Evolutionary conservation across 2,329 filamentous ascomycete genomes (phyloP).

Genomic region (Ophiostoma piceae): DNA sequence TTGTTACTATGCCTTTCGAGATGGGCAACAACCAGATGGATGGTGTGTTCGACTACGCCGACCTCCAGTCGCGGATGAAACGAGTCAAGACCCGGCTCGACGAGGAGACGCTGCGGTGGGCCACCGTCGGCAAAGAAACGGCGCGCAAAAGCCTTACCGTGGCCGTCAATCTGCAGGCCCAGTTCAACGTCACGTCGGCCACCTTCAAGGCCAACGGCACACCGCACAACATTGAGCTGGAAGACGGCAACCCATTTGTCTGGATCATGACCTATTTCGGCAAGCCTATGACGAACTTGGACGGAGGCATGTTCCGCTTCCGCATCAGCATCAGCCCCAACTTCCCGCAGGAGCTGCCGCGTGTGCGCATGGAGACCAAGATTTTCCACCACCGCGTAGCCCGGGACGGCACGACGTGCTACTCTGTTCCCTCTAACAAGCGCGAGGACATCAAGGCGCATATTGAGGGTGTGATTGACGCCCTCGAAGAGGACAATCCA

Average conservation of each 20-base stretch:
- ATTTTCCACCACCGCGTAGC: conserved; percentile 88
- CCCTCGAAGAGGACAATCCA: conserved; percentile 81
- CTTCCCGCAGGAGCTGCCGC: conserved; percentile 84
- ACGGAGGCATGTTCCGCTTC: conserved; percentile 83
- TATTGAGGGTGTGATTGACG: conserved; percentile 73
- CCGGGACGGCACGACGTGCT: conserved; percentile 74
- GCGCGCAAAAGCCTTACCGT: conserved; percentile 66
- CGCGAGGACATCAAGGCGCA: conserved; percentile 75
- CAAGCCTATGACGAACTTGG: conserved; percentile 84
- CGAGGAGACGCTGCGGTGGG: conserved; percentile 68
- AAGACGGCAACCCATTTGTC: conserved; percentile 78
- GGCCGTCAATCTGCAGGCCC: conserved; percentile 73
- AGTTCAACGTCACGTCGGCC: conserved; percentile 76
- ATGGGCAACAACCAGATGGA: conserved; percentile 69
- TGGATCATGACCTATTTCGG: conserved; percentile 90
- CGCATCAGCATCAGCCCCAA: conserved; percentile 72
- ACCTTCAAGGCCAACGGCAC: conserved; percentile 66
- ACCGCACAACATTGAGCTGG: conserved; percentile 69
- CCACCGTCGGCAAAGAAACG: conserved; percentile 56
- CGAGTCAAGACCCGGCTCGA: conserved; percentile 66
- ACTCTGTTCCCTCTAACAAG: conserved; percentile 57
- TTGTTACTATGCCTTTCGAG: conserved; percentile 87
- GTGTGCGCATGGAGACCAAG: conserved; percentile 71
- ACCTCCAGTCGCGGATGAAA: conserved; percentile 63
- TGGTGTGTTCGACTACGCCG: conserved; percentile 74